These are phyloP conservation scores for Tulasnella sp. DNA, from an alignment of 768 basidiomycete genomes.

Conservation along the genomic window DNA sequence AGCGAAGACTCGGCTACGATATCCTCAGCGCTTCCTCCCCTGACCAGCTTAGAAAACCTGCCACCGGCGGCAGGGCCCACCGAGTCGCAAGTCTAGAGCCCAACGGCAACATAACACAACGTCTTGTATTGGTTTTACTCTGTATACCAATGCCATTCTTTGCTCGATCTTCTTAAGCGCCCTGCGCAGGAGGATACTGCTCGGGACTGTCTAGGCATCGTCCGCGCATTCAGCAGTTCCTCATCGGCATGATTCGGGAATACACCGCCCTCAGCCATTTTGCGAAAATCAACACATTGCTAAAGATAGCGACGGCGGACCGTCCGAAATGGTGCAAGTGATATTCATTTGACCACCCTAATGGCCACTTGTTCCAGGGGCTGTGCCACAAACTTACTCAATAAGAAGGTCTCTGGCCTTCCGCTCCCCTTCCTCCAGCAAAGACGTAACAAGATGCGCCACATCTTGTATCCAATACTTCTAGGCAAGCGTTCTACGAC, in stretches of 20 bases:
- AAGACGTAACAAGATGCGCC: background rate
- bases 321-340: background rate
- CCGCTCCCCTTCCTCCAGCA: background rate
- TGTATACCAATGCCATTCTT: background rate
- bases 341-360: background rate
- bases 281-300: too few species aligned
- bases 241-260: too few species aligned
- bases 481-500: background rate
- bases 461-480: background rate
- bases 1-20: background rate
- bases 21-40: background rate
- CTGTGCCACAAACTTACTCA: background rate
- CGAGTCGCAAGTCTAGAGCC: background rate
- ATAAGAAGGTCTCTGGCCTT: background rate
- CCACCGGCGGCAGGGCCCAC: background rate
- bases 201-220: too few species aligned
- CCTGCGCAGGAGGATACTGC: too few species aligned
- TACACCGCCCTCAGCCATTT: too few species aligned
- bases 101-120: background rate
- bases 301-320: background rate
- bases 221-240: too few species aligned
- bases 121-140: background rate
- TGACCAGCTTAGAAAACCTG: background rate
- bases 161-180: too few species aligned
- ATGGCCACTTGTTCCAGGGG: background rate